Evolutionary conservation across 2,329 filamentous ascomycete genomes (phyloP), one percentile per base, ranked within the genome.

Genomic region (Penicillium fuscoglaucum): DNA sequence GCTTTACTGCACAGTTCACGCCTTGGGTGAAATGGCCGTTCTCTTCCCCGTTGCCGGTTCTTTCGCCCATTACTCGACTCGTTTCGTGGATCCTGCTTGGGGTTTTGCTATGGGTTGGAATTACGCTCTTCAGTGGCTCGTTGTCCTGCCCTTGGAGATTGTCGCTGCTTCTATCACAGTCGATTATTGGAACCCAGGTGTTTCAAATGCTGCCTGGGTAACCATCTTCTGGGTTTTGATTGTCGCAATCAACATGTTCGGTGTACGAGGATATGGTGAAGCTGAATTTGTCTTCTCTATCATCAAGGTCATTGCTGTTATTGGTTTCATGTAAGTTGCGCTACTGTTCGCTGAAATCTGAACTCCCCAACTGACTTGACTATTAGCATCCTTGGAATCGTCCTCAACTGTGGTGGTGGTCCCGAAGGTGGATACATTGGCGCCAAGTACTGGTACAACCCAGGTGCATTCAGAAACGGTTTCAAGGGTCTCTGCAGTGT

Each of bases 91-190:
- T 70, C 93, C 93, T 1, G 93, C 93, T 0, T 96, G 91, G 91
- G 92, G 92, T 0, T 96, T 96, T 71, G 90, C 91, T 47, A 96
- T 96, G 90, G 92, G 91, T 17, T 96, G 91, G 91, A 96, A 96
- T 70, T 96, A 96, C 73, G 90, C 90, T 5, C 74, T 96, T 65
- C 90, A 96, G 76, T 96, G 93, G 93, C 82, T 96, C 2, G 83
- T 91, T 37, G 86, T 93, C 0, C 76, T 96, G 33, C 92, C 92
- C 0, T 80, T 96, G 39, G 92, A 96, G 74, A 89, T 96, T 57
- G 91, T 96, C 61, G 90, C 91, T 2, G 92, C 91, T 2, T 89
- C 91, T 3, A 86, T 96, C 24, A 96, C 91, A 0, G 87, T 96
- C 54, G 83, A 87, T 33, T 96, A 90, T 71, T 96, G 92, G 92